A percentile compares a stretch with the other conserved stretches of the same genome.
These are phyloP conservation scores for Angomonas deanei DNA, from an alignment of 208 protist species.

Conservation along the genomic window DNA sequence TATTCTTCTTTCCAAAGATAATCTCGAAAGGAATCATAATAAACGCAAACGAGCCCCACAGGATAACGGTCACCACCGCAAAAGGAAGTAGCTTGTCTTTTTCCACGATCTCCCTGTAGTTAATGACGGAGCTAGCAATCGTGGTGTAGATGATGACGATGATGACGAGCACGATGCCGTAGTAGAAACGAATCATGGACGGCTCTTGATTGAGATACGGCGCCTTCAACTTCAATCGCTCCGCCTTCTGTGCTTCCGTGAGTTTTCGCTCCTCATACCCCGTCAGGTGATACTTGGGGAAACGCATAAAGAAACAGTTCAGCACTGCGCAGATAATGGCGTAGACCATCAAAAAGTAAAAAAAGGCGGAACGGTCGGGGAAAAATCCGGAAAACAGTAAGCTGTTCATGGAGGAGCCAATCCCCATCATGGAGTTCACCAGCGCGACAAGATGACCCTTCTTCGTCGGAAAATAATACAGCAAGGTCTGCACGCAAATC, in stretches of 20 bases:
- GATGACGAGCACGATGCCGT: slow-evolving; percentile 34
- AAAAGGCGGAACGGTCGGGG: slow-evolving; percentile 16
- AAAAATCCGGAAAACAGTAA: slow-evolving; percentile 47
- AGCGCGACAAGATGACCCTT: slow-evolving; percentile 42
- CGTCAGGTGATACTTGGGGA: slow-evolving; percentile 48
- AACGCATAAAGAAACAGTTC: slow-evolving; percentile 30
- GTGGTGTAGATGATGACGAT: slow-evolving; percentile 48
- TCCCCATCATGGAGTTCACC: slow-evolving; percentile 44
- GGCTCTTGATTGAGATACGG: slow-evolving; percentile 43
- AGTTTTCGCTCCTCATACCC: slow-evolving; percentile 28
- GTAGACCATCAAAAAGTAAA: slow-evolving; percentile 46
- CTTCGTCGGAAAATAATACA: slow-evolving; percentile 40
- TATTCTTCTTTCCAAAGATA: neutral
- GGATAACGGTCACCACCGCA: slow-evolving; percentile 26
- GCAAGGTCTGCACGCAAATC: slow-evolving; percentile 24
- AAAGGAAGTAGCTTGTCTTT: slow-evolving; percentile 20
- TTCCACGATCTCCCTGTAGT: slow-evolving; percentile 20
- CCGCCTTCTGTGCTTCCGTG: slow-evolving; percentile 22
- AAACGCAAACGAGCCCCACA: slow-evolving; percentile 22
- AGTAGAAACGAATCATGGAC: slow-evolving; percentile 34
- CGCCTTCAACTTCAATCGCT: slow-evolving; percentile 17
- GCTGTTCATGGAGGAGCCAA: slow-evolving; percentile 44
- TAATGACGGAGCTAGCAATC: slow-evolving; percentile 24
- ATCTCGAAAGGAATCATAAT: slow-evolving; percentile 31
- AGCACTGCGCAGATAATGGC: slow-evolving; percentile 17